These are phyloP conservation scores for Mycena indigotica DNA, from an alignment of 768 basidiomycete species.

Conservation along the genomic window DNA sequence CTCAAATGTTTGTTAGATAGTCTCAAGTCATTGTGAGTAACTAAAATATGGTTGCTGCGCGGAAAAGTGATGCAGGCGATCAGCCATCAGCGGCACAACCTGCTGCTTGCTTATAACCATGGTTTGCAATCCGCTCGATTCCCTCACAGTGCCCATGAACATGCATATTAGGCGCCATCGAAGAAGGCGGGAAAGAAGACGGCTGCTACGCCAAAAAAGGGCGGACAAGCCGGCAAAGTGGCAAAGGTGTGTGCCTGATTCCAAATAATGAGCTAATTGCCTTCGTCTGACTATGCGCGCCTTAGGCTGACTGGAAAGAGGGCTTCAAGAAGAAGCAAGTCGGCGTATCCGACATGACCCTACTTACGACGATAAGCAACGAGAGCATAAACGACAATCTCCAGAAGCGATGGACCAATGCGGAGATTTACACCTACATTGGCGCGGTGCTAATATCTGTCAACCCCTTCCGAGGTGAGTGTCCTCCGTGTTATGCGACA, in stretches of 20 bases:
- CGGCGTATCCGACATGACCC: slow-evolving; percentile 98
- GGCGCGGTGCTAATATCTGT: slow-evolving; percentile 99
- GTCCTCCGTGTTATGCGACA: not conserved
- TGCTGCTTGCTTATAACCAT: slow-evolving; percentile 9
- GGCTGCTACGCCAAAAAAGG: slow-evolving; percentile 63
- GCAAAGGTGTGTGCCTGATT: slow-evolving; percentile 62
- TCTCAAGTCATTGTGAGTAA: slow-evolving; percentile 9
- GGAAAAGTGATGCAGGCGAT: not conserved
- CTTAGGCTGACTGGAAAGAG: slow-evolving; percentile 98
- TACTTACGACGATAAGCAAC: slow-evolving; percentile 95
- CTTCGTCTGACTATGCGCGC: slow-evolving; percentile 17
- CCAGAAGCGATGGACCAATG: slow-evolving; percentile 92
- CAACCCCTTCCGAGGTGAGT: slow-evolving; percentile 90
- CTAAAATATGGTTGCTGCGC: not conserved
- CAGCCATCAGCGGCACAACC: slow-evolving; percentile 1
- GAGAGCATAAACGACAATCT: slow-evolving; percentile 98
- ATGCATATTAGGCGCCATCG: slow-evolving; percentile 64
- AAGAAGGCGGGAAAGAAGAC: slow-evolving; percentile 92
- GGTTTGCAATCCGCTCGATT: slow-evolving; percentile 1
- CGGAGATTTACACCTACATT: slow-evolving; percentile 99
- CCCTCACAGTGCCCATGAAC: slow-evolving; percentile 17
- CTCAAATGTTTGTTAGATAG: slow-evolving; percentile 39
- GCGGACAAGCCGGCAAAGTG: slow-evolving; percentile 57
- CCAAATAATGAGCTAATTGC: not conserved
- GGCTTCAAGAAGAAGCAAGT: slow-evolving; percentile 99